Evolutionary conservation across 106 monocot species (phyloP).

Genomic region (Apostasia shenzhenica): DNA sequence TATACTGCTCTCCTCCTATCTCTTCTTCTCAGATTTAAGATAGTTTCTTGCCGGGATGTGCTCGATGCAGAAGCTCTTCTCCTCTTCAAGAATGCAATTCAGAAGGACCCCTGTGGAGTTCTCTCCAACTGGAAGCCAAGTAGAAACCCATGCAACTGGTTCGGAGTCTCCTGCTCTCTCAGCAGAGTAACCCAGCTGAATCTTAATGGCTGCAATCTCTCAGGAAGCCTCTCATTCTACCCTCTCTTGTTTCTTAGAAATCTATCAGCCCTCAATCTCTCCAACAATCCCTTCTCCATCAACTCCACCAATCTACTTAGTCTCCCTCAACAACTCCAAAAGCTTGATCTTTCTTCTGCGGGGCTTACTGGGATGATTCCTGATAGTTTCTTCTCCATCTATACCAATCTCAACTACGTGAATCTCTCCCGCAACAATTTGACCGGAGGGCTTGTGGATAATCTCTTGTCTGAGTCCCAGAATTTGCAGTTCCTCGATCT

Average conservation of each 20-base stretch:
- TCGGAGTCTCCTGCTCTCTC: conserved; percentile 47
- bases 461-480: conserved; percentile 22
- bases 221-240: conserved; percentile 34
- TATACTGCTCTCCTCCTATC: conserved; percentile 7
- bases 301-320: conserved; percentile 35
- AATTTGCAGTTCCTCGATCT: conserved; percentile 54
- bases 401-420: conserved; percentile 24
- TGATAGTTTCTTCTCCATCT: conserved; percentile 18
- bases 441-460: conserved; percentile 32
- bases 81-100: conserved; percentile 47
- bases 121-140: conserved; percentile 48
- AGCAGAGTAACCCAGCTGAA: conserved; percentile 46
- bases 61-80: conserved; percentile 46
- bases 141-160: conserved; percentile 47
- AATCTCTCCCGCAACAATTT: conserved; percentile 68
- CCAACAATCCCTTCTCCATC: conserved; percentile 38
- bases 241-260: conserved; percentile 34
- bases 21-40: conserved; percentile 16
- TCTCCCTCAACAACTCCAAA: conserved; percentile 35
- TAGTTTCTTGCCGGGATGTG: conserved; percentile 9
- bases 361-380: conserved; percentile 46
- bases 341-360: conserved; percentile 48
- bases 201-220: conserved; percentile 35
- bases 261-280: conserved; percentile 57
- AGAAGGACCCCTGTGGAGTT: conserved; percentile 31